Evolutionary conservation across 768 basidiomycete species (phyloP).

Genomic region (Amanita brunnescens): DNA sequence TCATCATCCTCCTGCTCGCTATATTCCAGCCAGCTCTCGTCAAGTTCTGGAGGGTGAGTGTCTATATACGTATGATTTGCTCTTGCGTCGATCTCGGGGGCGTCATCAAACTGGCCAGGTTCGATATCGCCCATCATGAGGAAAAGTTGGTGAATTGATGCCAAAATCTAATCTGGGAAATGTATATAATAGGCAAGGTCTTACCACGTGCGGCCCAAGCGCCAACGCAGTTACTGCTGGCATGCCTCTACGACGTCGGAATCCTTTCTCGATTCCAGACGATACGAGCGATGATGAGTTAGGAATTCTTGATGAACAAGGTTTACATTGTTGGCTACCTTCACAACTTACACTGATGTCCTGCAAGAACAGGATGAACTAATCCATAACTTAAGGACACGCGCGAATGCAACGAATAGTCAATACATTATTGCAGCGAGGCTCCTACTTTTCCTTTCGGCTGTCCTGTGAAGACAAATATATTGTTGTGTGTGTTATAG

Average conservation of each 20-base stretch:
- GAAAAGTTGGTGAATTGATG: not conserved
- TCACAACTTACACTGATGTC: not conserved
- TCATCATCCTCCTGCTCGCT: conserved; percentile 30
- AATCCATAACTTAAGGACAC: conserved; percentile 37
- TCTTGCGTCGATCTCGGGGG: conserved; percentile 26
- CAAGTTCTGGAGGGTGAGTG: conserved; percentile 28
- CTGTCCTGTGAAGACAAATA: conserved; percentile 31
- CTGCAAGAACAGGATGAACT: conserved; percentile 52
- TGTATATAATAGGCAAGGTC: not conserved
- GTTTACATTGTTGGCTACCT: conserved; percentile 17
- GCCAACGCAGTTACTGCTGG: too few relatives aligned
- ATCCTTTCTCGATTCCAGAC: conserved; percentile 31
- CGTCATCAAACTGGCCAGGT: conserved; percentile 58
- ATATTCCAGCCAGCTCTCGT: conserved; percentile 22
- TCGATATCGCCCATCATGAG: conserved; percentile 21
- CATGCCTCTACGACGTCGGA: conserved; percentile 31
- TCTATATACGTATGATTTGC: conserved; percentile 37
- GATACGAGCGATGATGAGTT: conserved; percentile 16
- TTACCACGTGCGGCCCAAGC: not conserved
- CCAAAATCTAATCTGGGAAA: not conserved
- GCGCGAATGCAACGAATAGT: conserved; percentile 33
- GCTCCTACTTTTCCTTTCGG: conserved; percentile 34
- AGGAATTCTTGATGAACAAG: conserved; percentile 45
- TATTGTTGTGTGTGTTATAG: not conserved
- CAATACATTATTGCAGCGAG: conserved; percentile 32